Base-by-base conservation (phyloP, 768 basidiomycete genomes). In the Lactifluus echinatus region DNA sequence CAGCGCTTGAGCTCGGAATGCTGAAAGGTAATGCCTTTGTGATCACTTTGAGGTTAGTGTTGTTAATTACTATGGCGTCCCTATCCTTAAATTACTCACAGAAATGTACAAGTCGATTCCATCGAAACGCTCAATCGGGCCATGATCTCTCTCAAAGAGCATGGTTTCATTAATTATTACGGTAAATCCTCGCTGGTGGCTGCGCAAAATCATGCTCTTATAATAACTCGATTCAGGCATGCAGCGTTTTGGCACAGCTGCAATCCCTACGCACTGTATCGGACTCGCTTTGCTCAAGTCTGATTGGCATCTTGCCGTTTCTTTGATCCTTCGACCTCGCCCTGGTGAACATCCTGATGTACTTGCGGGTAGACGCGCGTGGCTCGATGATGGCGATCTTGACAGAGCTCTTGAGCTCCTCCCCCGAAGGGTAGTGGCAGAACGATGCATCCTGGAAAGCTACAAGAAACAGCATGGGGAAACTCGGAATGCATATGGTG, bases 181-280 rank as follows among this genome's bases (percentile, higher is more conserved):
- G 94, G 93, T 90, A 71, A 55, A 66, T 42, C 3, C 21, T 31
- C 21, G 1, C 28, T 34, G 26, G 1, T 21, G 21, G 26, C 48
- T 28, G 15, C 11, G 11, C 15, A 33, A 37, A 15, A 15, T 4
- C 4, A 43, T 19, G 17, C 39, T 36, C 17, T 46, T 15, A 33
- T 28, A 15, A 42, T 34, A 28, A 21, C 14, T 23, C 59, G 21
- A 43, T 46, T 54, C 39, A 89, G 93, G 95, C 44, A 98, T 99
- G 95, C 96, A 99, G 67, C 87, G 96, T 11, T 99, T 99, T 72
- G 96, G 96, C 47, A 98, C 94, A 2, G 93, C 96, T 15, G 85
- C 92, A 31, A 85, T 98, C 37, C 93, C 95, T 4, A 98, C 96
- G 0, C 96, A 99, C 66, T 76, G 87, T 2, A 94, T 98, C 54